A percentile compares a stretch with the other conserved stretches of the same genome.
Conservation (phyloP, 768 basidiomycete species). For the Paxillus ammoniavirescens region DNA sequence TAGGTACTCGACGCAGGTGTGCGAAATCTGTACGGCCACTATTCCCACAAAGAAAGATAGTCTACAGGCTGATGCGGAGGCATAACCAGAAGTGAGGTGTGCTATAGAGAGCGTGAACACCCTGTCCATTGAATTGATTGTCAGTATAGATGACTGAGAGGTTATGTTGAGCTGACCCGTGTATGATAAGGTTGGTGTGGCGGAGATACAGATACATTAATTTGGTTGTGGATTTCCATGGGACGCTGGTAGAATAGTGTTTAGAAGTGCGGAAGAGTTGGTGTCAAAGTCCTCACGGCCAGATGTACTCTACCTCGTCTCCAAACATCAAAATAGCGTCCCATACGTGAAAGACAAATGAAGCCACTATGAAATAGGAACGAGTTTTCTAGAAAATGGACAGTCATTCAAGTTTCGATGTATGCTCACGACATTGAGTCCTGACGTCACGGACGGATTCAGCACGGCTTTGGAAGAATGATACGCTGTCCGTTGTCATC, state of each 20-base stretch:
- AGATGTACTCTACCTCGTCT: slow-evolving; percentile 24
- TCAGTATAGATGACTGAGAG: not conserved
- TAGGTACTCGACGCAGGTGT: slow-evolving; percentile 17
- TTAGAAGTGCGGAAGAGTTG: not conserved
- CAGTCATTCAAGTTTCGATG: not conserved
- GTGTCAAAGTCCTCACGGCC: slow-evolving; percentile 21
- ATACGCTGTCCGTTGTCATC: not conserved
- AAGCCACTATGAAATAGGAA: slow-evolving; percentile 13
- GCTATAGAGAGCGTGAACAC: slow-evolving; percentile 2
- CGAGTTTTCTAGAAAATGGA: not conserved
- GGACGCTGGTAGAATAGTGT: slow-evolving; percentile 8
- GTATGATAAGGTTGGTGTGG: not conserved
- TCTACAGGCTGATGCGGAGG: slow-evolving; percentile 9
- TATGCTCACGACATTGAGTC: not conserved
- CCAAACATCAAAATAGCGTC: slow-evolving; percentile 24
- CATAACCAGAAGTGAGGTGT: slow-evolving; percentile 10
- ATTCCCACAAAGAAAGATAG: slow-evolving; percentile 19
- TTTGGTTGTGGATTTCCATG: slow-evolving; percentile 13
- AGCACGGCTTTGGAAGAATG: not conserved
- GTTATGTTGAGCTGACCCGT: not conserved
- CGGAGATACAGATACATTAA: slow-evolving; percentile 15
- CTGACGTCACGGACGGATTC: not conserved
- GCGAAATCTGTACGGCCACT: slow-evolving; percentile 9
- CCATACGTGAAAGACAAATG: slow-evolving; percentile 21
- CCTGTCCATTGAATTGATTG: not conserved